Conservation (phyloP, 116 monocot genomes). For the Dioscorea cayenensis region DNA sequence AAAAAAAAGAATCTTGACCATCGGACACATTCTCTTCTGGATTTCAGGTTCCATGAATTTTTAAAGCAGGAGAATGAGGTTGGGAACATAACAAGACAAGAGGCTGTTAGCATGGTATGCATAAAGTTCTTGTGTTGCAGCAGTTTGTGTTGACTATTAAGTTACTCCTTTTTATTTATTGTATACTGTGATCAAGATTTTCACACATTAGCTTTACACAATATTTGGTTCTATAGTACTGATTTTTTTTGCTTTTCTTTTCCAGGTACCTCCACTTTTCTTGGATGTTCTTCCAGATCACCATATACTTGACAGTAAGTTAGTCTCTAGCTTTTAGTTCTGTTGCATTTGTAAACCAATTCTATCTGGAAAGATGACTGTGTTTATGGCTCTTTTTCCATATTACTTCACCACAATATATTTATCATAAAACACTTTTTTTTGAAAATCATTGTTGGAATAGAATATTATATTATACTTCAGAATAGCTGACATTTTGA, state of each 20-base stretch:
- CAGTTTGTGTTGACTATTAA: too few species aligned
- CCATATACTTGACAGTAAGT: conserved; percentile 93
- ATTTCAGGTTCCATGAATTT: conserved; percentile 91
- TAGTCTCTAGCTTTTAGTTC: background rate
- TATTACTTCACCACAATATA: too few species aligned
- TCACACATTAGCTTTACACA: background rate
- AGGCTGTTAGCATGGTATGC: conserved; percentile 97
- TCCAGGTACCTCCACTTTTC: conserved; percentile 93
- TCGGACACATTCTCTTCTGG: background rate
- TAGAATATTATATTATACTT: too few species aligned
- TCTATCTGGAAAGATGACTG: too few species aligned
- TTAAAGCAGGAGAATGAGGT: conserved; percentile 94
- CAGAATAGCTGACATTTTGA: background rate
- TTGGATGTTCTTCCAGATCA: conserved; percentile 87
- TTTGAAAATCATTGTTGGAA: too few species aligned
- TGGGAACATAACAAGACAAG: conserved; percentile 97
- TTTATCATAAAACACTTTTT: too few species aligned
- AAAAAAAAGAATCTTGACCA: too few species aligned
- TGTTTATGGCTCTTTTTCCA: too few species aligned
- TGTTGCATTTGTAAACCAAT: too few species aligned
- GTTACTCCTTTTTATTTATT: background rate
- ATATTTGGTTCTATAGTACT: background rate
- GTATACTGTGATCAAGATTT: background rate
- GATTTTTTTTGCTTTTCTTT: background rate
- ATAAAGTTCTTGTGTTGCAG: background rate